Conservation (phyloP, 2,329 filamentous ascomycete species). For the Biscogniauxia sp. region DNA sequence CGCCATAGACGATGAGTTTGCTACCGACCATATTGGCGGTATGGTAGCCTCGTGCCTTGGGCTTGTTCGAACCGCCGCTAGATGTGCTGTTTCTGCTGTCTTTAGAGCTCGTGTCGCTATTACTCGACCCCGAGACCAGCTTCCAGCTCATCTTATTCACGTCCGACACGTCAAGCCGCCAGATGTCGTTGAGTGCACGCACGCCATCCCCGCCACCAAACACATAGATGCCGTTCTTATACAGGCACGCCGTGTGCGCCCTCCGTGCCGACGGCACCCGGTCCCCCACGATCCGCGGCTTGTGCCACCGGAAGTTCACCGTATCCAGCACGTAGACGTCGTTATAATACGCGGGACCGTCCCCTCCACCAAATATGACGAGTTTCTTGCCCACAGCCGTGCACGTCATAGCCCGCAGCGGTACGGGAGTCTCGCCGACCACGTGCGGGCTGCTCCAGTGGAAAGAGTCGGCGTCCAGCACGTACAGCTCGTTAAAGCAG, state of each 20-base stretch:
- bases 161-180: slow-evolving; percentile 68
- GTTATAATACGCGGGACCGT: slow-evolving; percentile 70
- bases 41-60: slow-evolving; percentile 67
- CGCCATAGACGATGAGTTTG: slow-evolving; percentile 70
- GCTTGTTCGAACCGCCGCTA: slow-evolving; percentile 35
- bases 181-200: slow-evolving; percentile 68
- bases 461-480: slow-evolving; percentile 68
- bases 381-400: slow-evolving; percentile 70
- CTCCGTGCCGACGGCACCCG: slow-evolving; percentile 58
- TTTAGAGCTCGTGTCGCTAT: slow-evolving; percentile 11
- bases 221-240: slow-evolving; percentile 70
- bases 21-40: slow-evolving; percentile 71
- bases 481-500: slow-evolving; percentile 69
- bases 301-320: slow-evolving; percentile 65
- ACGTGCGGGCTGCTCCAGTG: slow-evolving; percentile 67
- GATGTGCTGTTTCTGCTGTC: slow-evolving; percentile 12
- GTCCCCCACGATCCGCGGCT: slow-evolving; percentile 59
- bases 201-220: slow-evolving; percentile 70
- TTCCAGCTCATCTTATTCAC: slow-evolving; percentile 67
- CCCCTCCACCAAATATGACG: slow-evolving; percentile 67
- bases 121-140: slow-evolving; percentile 50
- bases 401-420: slow-evolving; percentile 68
- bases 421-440: slow-evolving; percentile 62
- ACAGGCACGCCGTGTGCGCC: slow-evolving; percentile 69
- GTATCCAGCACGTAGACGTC: slow-evolving; percentile 72